Evolutionary conservation across 306 rosid genomes (phyloP).

Genomic region (Castanea sativa): DNA sequence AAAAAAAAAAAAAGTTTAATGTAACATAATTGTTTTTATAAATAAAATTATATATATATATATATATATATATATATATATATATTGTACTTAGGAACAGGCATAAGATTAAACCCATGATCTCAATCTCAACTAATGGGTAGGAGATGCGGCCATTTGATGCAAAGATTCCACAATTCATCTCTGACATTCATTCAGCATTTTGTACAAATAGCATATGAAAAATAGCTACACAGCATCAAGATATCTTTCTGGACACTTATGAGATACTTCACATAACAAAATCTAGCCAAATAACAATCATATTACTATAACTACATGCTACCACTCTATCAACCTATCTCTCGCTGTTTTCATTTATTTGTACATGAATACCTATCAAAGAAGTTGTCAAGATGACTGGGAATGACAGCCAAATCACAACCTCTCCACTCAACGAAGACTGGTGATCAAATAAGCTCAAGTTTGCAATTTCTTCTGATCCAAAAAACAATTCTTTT

Average conservation of each 20-base stretch:
- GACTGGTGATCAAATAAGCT: slow-evolving; percentile 30
- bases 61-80: too few relatives aligned
- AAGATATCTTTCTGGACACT: background rate
- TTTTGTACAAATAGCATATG: too few relatives aligned
- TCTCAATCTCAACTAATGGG: too few relatives aligned
- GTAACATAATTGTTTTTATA: too few relatives aligned
- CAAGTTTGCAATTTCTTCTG: slow-evolving; percentile 12
- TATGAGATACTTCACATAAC: background rate
- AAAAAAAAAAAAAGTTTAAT: too few relatives aligned
- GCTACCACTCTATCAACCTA: slow-evolving; percentile 3
- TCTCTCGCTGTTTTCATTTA: background rate
- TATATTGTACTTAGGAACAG: too few relatives aligned
- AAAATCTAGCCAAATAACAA: background rate
- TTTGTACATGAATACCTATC: background rate
- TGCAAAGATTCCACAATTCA: too few relatives aligned
- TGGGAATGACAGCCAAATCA: slow-evolving; percentile 32
- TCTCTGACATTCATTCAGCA: too few relatives aligned
- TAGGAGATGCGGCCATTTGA: too few relatives aligned
- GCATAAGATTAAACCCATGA: too few relatives aligned
- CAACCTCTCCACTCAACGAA: slow-evolving; percentile 6
- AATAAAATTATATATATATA: too few relatives aligned
- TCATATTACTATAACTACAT: slow-evolving; percentile 15
- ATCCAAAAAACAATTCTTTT: background rate
- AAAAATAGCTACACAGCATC: too few relatives aligned
- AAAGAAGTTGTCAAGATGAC: slow-evolving; percentile 1